Conservation (phyloP, 345 rosid species). For the Euphorbia peplus region DNA sequence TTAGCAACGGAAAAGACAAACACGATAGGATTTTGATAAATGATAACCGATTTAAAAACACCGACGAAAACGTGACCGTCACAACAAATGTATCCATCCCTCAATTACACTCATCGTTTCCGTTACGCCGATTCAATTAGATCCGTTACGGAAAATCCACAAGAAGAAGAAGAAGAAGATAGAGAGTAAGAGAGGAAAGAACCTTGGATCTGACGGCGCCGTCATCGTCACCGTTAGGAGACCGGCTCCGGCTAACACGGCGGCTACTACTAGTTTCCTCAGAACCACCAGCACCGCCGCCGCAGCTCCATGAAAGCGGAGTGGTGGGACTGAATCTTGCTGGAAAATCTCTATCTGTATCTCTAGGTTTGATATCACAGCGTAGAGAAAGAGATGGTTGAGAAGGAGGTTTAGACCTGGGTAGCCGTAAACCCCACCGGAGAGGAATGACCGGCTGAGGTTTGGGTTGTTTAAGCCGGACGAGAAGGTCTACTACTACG, state of each 20-base stretch:
- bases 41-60: background rate
- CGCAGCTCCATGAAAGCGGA: constrained; percentile 35
- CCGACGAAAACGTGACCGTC: too few relatives aligned
- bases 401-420: constrained; percentile 22
- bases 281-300: constrained; percentile 40
- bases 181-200: background rate
- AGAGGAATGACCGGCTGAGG: constrained; percentile 38
- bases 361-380: constrained; percentile 24
- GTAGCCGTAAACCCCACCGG: constrained; percentile 29
- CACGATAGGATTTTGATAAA: background rate
- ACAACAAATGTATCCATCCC: constrained; percentile 18
- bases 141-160: constrained; percentile 14
- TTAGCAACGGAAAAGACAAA: background rate
- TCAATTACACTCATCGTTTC: constrained; percentile 5
- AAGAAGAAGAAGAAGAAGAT: background rate
- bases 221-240: constrained; percentile 43
- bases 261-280: constrained; percentile 64
- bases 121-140: constrained; percentile 1
- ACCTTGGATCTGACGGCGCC: constrained; percentile 85
- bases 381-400: constrained; percentile 12
- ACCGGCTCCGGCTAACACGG: constrained; percentile 28
- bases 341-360: constrained; percentile 25
- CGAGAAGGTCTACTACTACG: constrained; percentile 63
- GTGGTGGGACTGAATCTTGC: constrained; percentile 37
- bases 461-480: constrained; percentile 43